phyloP scores from a whole-genome alignment of 2,329 filamentous ascomycete species.

The Penicillium sp. region DNA sequence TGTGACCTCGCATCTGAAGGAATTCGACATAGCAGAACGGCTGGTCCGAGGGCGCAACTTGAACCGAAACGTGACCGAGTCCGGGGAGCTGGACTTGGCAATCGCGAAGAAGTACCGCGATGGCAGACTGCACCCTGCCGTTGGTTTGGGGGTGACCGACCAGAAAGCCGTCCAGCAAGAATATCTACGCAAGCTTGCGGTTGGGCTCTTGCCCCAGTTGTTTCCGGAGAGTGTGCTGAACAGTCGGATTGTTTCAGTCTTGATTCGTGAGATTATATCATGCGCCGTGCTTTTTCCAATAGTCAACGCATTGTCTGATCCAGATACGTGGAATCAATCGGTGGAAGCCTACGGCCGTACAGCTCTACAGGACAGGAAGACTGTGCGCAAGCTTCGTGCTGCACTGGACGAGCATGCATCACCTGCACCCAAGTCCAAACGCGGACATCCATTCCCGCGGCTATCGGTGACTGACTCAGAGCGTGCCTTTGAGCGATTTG shows the following conservation, averaged over 20 bases:
- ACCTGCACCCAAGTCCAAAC: slow-evolving; percentile 67
- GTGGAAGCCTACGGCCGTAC: slow-evolving; percentile 86
- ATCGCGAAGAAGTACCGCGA: slow-evolving; percentile 93
- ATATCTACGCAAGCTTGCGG: slow-evolving; percentile 75
- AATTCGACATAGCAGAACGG: slow-evolving; percentile 88
- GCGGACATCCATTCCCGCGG: slow-evolving; percentile 72
- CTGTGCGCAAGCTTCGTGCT: slow-evolving; percentile 85
- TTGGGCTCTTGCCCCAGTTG: slow-evolving; percentile 71
- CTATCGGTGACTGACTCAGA: slow-evolving; percentile 83
- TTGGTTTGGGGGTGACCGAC: slow-evolving; percentile 79
- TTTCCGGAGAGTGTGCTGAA: slow-evolving; percentile 73
- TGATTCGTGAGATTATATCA: slow-evolving; percentile 87
- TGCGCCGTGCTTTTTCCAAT: slow-evolving; percentile 87
- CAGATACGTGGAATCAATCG: slow-evolving; percentile 96
- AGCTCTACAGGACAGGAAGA: slow-evolving; percentile 92
- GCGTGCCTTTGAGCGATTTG: slow-evolving; percentile 90
- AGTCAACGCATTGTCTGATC: slow-evolving; percentile 78
- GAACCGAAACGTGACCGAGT: slow-evolving; percentile 88
- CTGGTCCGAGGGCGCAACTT: slow-evolving; percentile 84
- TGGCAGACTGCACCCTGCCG: slow-evolving; percentile 84
- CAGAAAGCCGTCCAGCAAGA: slow-evolving; percentile 84
- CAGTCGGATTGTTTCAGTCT: slow-evolving; percentile 76
- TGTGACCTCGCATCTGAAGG: slow-evolving; percentile 81
- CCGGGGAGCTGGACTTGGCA: slow-evolving; percentile 90
- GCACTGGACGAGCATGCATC: slow-evolving; percentile 93